Evolutionary conservation across 495 filamentous ascomycete species (phyloP), one percentile per base, ranked within the genome.

Genomic region (Penicillium goetzii): DNA sequence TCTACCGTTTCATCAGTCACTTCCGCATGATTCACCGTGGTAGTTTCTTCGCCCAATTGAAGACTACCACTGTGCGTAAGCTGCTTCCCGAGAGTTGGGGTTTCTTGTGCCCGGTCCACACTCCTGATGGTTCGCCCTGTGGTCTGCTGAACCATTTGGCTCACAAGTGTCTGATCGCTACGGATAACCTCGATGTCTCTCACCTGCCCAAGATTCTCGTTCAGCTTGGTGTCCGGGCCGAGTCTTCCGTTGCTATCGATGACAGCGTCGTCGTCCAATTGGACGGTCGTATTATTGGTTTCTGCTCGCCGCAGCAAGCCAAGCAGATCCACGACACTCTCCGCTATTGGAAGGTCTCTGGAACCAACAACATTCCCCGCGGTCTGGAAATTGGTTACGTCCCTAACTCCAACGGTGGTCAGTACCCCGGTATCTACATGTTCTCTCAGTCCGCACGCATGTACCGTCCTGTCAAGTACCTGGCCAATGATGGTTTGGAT

Each of bases 21-120:
- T 99, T 99, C 83, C 92, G 95, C 55, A 97, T 97, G 92, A 92
- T 99, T 62, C 95, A 99, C 76, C 85, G 95, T 88, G 95, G 95
- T 78, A 95, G 91, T 76, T 98, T 99, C 86, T 98, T 99, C 76
- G 94, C 95, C 10, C 90, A 97, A 70, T 74, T 99, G 66, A 99
- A 98, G 76, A 99, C 95, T 0, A 99, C 95, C 6, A 94, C 95
- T 0, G 95, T 99, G 36, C 86, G 95, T 76, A 99, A 97, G 74
- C 77, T 99, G 68, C 78, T 99, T 21, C 95, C 95, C 3, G 95
- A 99, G 74, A 97, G 93, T 72, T 99, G 95, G 95, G 95, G 89
- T 70, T 99, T 99, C 78, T 78, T 99, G 60, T 98, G 95, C 70
- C 95, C 95, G 51, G 94, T 99, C 4, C 95, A 99, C 76, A 99